Evolutionary conservation across 148 eudicot genomes (phyloP).

Genomic region (Vaccinium vitisidaea): DNA sequence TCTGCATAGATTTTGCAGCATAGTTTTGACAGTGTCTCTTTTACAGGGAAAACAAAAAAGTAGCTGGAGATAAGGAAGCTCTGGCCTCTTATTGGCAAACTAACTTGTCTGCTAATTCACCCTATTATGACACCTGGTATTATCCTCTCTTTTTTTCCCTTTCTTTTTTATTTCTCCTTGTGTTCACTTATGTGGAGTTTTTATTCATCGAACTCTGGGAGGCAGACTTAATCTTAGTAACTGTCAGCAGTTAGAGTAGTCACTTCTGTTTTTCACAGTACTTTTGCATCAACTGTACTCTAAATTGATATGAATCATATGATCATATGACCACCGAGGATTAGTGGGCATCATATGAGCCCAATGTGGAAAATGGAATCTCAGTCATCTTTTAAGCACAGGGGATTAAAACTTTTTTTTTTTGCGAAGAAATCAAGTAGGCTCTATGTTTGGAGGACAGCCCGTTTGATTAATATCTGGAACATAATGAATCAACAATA

Average conservation of each 20-base stretch:
- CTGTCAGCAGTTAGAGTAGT: background rate
- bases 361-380: background rate
- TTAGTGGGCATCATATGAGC: background rate
- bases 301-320: too few relatives aligned
- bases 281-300: background rate
- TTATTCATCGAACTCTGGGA: background rate
- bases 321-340: background rate
- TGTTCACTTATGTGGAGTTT: background rate
- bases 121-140: constrained; percentile 57
- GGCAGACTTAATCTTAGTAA: background rate
- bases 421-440: background rate
- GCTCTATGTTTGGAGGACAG: background rate
- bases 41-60: constrained; percentile 39
- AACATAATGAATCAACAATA: background rate
- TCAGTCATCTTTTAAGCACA: background rate
- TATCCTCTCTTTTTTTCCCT: background rate
- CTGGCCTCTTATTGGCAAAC: constrained; percentile 23
- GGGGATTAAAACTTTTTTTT: background rate
- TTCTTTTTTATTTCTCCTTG: background rate
- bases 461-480: background rate
- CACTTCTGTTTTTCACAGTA: background rate
- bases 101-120: constrained; percentile 29
- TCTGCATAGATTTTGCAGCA: background rate
- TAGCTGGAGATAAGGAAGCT: constrained; percentile 29
- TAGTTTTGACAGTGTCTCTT: background rate